phyloP scores from a whole-genome alignment of 2,329 filamentous ascomycete genomes.

The Aspergillus sp. region DNA sequence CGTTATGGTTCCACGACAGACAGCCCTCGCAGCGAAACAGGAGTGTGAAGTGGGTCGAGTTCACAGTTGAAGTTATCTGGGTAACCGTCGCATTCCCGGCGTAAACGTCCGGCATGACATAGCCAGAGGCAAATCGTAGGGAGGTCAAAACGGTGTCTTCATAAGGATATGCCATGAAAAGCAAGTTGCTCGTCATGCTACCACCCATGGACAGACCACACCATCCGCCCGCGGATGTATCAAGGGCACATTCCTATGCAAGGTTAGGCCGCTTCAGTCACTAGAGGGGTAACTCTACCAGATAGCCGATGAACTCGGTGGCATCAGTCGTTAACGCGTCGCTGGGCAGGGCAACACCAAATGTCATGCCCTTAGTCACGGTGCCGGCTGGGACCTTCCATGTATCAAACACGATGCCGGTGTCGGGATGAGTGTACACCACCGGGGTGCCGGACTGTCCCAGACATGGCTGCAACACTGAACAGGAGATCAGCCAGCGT shows the following conservation, averaged over 20 bases:
- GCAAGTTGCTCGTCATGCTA: constrained; percentile 57
- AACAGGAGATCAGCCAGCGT: not conserved
- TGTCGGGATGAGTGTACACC: constrained; percentile 46
- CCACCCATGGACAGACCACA: constrained; percentile 57
- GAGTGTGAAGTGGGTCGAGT: constrained; percentile 57
- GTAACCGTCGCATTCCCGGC: constrained; percentile 61
- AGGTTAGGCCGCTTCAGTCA: constrained; percentile 6
- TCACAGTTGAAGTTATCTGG: constrained; percentile 58
- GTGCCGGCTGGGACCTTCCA: constrained; percentile 43
- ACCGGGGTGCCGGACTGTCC: constrained; percentile 9
- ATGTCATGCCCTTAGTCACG: constrained; percentile 48
- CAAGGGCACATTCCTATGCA: constrained; percentile 45
- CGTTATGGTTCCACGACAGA: constrained; percentile 53
- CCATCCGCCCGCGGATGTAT: constrained; percentile 51
- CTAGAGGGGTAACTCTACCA: constrained; percentile 40
- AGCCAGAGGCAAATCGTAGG: constrained; percentile 58
- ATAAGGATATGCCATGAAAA: constrained; percentile 59
- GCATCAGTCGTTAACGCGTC: constrained; percentile 48
- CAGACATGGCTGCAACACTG: constrained; percentile 10
- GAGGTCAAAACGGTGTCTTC: constrained; percentile 55
- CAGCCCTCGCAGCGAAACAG: constrained; percentile 65
- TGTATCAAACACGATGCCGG: constrained; percentile 55
- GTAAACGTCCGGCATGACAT: constrained; percentile 58
- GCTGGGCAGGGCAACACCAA: constrained; percentile 55
- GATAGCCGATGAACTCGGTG: constrained; percentile 59